Conservation (phyloP, 257 asterid species). For the Solanum okadae region DNA sequence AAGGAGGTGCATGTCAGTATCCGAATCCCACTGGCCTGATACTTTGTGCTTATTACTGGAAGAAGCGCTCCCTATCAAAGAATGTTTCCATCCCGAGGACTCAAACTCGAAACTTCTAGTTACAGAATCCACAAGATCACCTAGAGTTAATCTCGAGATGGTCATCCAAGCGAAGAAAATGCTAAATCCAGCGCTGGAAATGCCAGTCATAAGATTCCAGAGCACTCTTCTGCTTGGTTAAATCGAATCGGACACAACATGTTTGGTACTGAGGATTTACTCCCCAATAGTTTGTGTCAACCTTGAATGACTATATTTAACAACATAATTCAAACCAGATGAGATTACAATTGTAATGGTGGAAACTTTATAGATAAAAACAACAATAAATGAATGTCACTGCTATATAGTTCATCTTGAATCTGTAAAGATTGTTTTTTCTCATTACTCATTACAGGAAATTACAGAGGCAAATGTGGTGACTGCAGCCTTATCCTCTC, state of each 20-base stretch:
- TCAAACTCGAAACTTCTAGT: not conserved
- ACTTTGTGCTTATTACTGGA: not conserved
- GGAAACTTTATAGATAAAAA: not conserved
- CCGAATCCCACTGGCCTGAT: not conserved
- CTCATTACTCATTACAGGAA: not conserved
- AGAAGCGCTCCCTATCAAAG: not conserved
- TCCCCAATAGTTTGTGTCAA: not conserved
- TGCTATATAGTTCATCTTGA: not conserved
- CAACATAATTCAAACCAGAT: not conserved
- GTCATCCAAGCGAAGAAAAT: not conserved
- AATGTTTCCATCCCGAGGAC: not conserved
- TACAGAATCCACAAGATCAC: not conserved
- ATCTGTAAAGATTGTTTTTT: not conserved
- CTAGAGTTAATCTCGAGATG: not conserved
- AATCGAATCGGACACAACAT: not conserved
- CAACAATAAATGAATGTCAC: not conserved
- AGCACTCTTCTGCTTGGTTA: not conserved
- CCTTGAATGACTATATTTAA: not conserved
- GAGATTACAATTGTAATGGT: not conserved
- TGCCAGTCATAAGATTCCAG: not conserved
- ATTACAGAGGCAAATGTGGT: constrained; percentile 2
- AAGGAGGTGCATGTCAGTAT: not conserved
- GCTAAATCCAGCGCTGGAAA: not conserved
- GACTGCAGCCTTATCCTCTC: constrained; percentile 5
- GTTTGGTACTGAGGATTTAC: not conserved